phyloP scores from a whole-genome alignment of 2,329 filamentous ascomycete genomes.

The Botrytis elliptica region DNA sequence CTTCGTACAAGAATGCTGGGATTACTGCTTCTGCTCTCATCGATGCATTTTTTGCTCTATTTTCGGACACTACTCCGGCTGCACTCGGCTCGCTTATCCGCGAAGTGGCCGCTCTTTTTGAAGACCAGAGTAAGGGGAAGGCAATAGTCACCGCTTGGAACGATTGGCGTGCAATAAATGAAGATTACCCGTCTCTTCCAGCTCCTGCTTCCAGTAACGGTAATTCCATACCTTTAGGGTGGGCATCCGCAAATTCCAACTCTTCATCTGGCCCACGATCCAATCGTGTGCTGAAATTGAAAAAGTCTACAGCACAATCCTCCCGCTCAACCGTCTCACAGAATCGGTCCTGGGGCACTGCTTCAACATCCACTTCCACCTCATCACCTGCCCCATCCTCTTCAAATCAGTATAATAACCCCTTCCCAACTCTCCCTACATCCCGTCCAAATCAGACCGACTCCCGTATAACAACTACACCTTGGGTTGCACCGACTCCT shows the following conservation, averaged over 20 bases:
- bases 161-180: slow-evolving; percentile 92
- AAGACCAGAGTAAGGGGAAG: slow-evolving; percentile 73
- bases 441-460: slow-evolving; percentile 29
- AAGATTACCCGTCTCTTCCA: slow-evolving; percentile 89
- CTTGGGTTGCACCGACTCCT: slow-evolving; percentile 40
- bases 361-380: slow-evolving; percentile 32
- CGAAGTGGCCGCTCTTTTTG: slow-evolving; percentile 89
- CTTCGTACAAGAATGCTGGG: slow-evolving; percentile 69
- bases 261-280: slow-evolving; percentile 33
- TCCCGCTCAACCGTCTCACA: slow-evolving; percentile 57
- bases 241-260: slow-evolving; percentile 32
- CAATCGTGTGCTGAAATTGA: slow-evolving; percentile 63
- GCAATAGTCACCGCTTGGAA: slow-evolving; percentile 82
- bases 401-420: slow-evolving; percentile 41
- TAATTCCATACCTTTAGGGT: slow-evolving; percentile 34
- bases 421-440: slow-evolving; percentile 47
- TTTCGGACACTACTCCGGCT: slow-evolving; percentile 71
- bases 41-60: slow-evolving; percentile 83
- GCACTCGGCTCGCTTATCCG: slow-evolving; percentile 86
- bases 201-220: slow-evolving; percentile 61
- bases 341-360: slow-evolving; percentile 55
- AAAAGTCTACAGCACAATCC: slow-evolving; percentile 68
- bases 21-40: slow-evolving; percentile 74
- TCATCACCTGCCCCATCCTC: slow-evolving; percentile 30
- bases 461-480: slow-evolving; percentile 37